Percentiles rank a stretch among this genome's conserved stretches.
phyloP scores from a whole-genome alignment of 106 monocot genomes.

The Dioscorea alata region DNA sequence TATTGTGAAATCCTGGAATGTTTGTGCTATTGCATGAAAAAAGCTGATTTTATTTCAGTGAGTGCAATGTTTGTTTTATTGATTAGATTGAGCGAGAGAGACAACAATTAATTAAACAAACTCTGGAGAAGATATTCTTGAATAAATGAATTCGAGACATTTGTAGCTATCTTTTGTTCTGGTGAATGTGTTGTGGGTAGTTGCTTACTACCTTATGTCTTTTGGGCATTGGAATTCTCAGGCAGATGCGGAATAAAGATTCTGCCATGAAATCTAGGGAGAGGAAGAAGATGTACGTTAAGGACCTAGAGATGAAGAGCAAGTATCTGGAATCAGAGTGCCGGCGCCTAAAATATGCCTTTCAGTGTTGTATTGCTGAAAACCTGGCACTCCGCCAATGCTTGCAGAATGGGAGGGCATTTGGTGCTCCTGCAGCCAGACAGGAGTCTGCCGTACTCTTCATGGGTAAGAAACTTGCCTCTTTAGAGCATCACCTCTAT shows the following conservation, averaged over 20 bases:
- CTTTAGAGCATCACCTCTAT: neutral
- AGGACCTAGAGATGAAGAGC: slow-evolving; percentile 80
- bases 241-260: slow-evolving; percentile 89
- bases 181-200: neutral
- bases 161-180: neutral
- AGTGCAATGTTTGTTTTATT: neutral
- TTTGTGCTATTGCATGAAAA: neutral
- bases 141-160: neutral
- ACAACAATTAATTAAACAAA: neutral
- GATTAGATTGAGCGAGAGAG: neutral
- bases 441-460: slow-evolving; percentile 99
- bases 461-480: slow-evolving; percentile 51
- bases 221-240: slow-evolving; percentile 25
- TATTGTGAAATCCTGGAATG: too few species aligned
- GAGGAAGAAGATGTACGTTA: slow-evolving; percentile 81
- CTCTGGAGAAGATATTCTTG: neutral
- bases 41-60: neutral
- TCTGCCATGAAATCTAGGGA: slow-evolving; percentile 97
- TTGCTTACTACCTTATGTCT: neutral
- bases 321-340: slow-evolving; percentile 74
- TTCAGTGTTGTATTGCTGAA: slow-evolving; percentile 63
- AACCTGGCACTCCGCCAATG: slow-evolving; percentile 62
- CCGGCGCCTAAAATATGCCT: slow-evolving; percentile 58
- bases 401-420: slow-evolving; percentile 39
- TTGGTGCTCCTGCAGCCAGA: slow-evolving; percentile 50